Evolutionary conservation across 129 eudicot species (phyloP).

Genomic region (Arctium minus): DNA sequence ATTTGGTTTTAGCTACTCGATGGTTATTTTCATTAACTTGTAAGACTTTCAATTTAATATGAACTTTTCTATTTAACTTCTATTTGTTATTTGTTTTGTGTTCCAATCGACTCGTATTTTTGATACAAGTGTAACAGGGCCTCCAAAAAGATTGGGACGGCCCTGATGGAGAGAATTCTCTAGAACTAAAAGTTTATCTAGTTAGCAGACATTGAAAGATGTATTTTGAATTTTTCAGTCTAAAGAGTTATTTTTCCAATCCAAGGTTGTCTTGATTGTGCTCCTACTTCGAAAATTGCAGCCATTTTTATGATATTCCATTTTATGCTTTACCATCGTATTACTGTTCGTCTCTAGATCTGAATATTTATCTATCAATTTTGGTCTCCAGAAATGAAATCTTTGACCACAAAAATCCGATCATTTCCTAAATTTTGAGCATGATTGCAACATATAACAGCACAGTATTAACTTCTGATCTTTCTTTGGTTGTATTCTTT

Average conservation of each 20-base stretch:
- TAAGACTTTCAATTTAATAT: no score
- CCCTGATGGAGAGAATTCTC: not conserved
- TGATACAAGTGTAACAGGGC: no score
- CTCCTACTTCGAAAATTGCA: not conserved
- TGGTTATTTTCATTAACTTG: no score
- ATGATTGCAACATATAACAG: not conserved
- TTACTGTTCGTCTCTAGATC: not conserved
- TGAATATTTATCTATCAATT: not conserved
- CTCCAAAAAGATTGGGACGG: no score
- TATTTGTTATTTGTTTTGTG: no score
- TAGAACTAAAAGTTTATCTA: not conserved
- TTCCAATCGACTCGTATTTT: no score
- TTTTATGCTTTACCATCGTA: not conserved
- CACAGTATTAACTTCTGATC: not conserved
- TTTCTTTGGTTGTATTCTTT: not conserved
- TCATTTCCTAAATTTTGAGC: not conserved
- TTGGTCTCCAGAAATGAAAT: not conserved
- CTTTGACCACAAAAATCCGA: slow-evolving; percentile 8
- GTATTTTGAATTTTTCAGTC: not conserved
- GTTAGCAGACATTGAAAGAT: not conserved
- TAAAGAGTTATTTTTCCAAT: not conserved
- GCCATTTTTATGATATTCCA: not conserved
- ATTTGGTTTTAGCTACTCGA: no score
- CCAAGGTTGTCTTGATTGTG: not conserved
- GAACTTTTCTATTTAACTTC: no score